Evolutionary conservation across 2,329 filamentous ascomycete species (phyloP).

Genomic region (Pyrenochaeta sp.): DNA sequence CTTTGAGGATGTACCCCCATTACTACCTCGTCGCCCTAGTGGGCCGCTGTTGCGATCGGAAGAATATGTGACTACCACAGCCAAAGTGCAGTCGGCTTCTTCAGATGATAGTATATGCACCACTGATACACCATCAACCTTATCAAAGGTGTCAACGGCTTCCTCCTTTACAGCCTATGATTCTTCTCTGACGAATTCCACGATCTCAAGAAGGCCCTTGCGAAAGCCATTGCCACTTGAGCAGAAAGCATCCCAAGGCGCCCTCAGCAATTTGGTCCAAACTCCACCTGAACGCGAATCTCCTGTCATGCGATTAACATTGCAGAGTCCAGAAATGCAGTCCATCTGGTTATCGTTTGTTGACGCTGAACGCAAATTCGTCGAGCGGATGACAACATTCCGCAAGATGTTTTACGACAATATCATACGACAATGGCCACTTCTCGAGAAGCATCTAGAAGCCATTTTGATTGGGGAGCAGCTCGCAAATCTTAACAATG

Average conservation of each 20-base stretch:
- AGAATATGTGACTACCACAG: background rate
- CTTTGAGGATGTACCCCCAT: slow-evolving; percentile 12
- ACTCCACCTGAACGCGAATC: background rate
- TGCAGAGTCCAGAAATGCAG: slow-evolving; percentile 27
- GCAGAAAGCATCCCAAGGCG: slow-evolving; percentile 18
- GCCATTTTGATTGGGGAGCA: slow-evolving; percentile 28
- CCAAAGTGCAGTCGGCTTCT: slow-evolving; percentile 8
- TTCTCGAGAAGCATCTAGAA: slow-evolving; percentile 32
- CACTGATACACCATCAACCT: slow-evolving; percentile 9
- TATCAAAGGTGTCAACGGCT: slow-evolving; percentile 23
- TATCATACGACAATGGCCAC: slow-evolving; percentile 36
- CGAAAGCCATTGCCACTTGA: slow-evolving; percentile 22
- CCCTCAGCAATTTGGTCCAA: slow-evolving; percentile 2
- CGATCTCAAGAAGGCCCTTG: slow-evolving; percentile 3
- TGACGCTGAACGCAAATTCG: slow-evolving; percentile 31
- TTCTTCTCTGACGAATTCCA: slow-evolving; percentile 1
- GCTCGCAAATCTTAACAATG: slow-evolving; percentile 26
- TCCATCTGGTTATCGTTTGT: slow-evolving; percentile 32
- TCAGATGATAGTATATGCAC: slow-evolving; percentile 19
- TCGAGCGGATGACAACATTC: slow-evolving; percentile 35
- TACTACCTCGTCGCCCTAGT: slow-evolving; percentile 32
- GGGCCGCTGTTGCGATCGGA: slow-evolving; percentile 6
- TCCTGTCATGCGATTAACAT: background rate
- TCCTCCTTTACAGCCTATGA: slow-evolving; percentile 26
- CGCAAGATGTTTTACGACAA: slow-evolving; percentile 38